Percentiles rank a stretch among this genome's conserved stretches.
These are phyloP conservation scores for Ascochyta viciae-villosae DNA, from an alignment of 2,329 filamentous ascomycete species.

Conservation along the genomic window DNA sequence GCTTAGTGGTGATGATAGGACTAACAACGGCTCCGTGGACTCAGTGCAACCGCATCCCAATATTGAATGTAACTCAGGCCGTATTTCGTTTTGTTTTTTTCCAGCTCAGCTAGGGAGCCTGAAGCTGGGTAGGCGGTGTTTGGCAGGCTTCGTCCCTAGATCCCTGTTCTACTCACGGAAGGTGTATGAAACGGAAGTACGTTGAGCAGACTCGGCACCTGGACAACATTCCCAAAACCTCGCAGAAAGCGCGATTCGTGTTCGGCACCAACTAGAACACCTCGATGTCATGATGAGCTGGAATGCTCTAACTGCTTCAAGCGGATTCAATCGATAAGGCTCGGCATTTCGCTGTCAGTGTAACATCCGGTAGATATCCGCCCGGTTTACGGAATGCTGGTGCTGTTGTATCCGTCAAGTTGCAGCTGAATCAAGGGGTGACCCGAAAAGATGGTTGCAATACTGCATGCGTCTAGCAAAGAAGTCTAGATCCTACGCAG, in stretches of 20 bases:
- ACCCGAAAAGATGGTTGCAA: background rate
- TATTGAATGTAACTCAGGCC: background rate
- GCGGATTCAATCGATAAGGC: conserved; percentile 1
- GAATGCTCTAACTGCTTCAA: background rate
- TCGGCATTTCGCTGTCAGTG: conserved; percentile 6
- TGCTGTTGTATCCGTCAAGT: background rate
- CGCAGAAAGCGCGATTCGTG: conserved; percentile 1
- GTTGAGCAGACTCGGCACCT: background rate
- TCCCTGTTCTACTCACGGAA: no score
- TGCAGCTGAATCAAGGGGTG: background rate
- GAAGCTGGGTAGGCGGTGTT: no score
- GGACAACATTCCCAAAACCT: background rate
- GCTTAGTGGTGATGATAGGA: background rate
- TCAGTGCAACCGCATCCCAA: background rate
- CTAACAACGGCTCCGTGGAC: background rate
- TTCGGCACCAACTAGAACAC: background rate
- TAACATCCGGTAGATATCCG: conserved; percentile 1
- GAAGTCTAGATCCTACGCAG: conserved; percentile 4
- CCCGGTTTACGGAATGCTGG: conserved; percentile 1
- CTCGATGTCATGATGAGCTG: background rate
- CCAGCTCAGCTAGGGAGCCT: no score
- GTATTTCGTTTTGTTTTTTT: background rate
- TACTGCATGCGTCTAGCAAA: background rate
- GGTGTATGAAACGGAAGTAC: background rate
- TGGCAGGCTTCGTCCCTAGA: no score